Base-by-base conservation (phyloP, 2,329 filamentous ascomycete species). In the Arthrinium phaeospermum region DNA sequence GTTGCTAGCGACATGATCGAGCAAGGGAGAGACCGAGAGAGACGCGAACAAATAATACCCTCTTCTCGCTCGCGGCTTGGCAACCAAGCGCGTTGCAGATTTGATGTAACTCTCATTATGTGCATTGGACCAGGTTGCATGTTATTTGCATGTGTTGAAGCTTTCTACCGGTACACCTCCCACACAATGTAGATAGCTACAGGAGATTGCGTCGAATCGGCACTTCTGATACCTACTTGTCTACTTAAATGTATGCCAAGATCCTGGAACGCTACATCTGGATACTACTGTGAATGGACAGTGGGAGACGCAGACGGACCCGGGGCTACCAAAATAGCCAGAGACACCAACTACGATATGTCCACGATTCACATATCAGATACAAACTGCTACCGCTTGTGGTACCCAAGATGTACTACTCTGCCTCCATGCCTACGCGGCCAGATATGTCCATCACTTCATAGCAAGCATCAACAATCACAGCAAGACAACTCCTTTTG, bases 101-200 rank as follows among this genome's bases (percentile, higher is more conserved):
- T 68, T 27, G 44, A 68, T 68, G 37, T 34, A 69, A 69, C 67
- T 69, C 46, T 37, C 67, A 47, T 69, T 27, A 47, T 49, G 13
- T 34, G 27, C 7, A 49, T 34, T 47, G 67, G 27, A 10, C 67
- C 49, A 68, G 41, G n/a, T 19, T 47, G n/a, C 67, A 45, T 68
- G n/a, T 7, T 47, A 22, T 16, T 34, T 19, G 67, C 67, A 46
- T 69, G 67, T 69, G 19, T 19, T 49, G 41, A 30, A 49, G 67
- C 34, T 34, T 68, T 46, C 67, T 24, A 47, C 37, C 37, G 37
- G 37, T 10, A 41, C 37, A 41, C 37, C 5, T 41, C 37, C 37
- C 45, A 37, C 16, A 45, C 22, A 16, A 22, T 24, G 27, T 19
- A 30, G 19, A 69, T 69, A 19, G 44, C n/a, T 64, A 34, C 57